Evolutionary conservation across 768 basidiomycete species (phyloP).

Genomic region (Lentinula guzmanii): DNA sequence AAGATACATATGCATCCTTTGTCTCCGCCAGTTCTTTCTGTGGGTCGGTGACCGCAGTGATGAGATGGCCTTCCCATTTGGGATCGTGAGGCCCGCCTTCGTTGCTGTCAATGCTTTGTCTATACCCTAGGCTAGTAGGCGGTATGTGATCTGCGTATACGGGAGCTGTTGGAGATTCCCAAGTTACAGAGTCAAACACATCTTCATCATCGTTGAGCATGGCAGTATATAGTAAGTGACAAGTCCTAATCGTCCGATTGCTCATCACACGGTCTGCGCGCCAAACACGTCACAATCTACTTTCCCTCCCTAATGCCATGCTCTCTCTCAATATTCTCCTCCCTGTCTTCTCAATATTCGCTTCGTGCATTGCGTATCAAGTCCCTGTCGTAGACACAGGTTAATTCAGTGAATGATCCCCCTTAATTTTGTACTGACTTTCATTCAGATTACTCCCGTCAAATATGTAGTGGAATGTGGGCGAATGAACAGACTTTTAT

Average conservation of each 20-base stretch:
- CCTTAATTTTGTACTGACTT: not conserved
- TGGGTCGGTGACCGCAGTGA: conserved; percentile 83
- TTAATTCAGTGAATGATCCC: not conserved
- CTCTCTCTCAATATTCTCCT: conserved; percentile 12
- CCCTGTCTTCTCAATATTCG: conserved; percentile 26
- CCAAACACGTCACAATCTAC: conserved; percentile 5
- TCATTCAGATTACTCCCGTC: conserved; percentile 63
- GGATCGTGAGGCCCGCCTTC: conserved; percentile 70
- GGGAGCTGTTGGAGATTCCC: conserved; percentile 70
- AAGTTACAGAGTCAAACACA: conserved; percentile 87
- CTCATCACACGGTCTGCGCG: conserved; percentile 1
- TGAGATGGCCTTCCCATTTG: conserved; percentile 87
- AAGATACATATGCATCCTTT: conserved; percentile 95
- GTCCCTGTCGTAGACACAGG: conserved; percentile 63
- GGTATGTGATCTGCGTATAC: conserved; percentile 36
- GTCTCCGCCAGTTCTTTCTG: conserved; percentile 95
- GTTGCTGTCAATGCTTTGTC: conserved; percentile 70
- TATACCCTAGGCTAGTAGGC: conserved; percentile 68
- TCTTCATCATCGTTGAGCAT: conserved; percentile 88
- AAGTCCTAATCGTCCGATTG: conserved; percentile 5
- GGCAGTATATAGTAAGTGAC: conserved; percentile 16
- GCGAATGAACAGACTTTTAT: conserved; percentile 72
- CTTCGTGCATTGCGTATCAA: conserved; percentile 45
- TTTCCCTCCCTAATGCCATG: conserved; percentile 1
- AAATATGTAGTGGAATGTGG: conserved; percentile 97